phyloP scores from a whole-genome alignment of 2,329 filamentous ascomycete species.

The Fusarium sp. region DNA sequence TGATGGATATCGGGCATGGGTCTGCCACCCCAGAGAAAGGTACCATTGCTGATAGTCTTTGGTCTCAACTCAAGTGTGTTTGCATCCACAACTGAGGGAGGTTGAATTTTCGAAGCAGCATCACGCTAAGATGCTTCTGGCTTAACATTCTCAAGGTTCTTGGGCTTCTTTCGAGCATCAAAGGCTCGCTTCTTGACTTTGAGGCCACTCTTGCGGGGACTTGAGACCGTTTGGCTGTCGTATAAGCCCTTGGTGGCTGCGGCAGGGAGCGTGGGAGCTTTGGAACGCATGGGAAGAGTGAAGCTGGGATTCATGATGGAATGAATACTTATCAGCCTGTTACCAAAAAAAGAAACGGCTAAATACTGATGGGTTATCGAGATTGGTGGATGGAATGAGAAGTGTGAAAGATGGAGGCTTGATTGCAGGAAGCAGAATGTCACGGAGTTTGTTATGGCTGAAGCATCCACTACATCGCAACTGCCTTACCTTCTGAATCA shows the following conservation, averaged over 20 bases:
- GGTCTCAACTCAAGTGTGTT: constrained; percentile 17
- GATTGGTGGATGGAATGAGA: background rate
- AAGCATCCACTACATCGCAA: background rate
- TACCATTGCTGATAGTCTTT: constrained; percentile 24
- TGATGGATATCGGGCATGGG: constrained; percentile 1
- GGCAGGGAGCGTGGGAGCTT: background rate
- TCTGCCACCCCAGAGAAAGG: constrained; percentile 20
- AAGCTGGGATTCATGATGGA: constrained; percentile 36
- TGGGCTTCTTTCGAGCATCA: background rate
- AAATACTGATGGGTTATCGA: constrained; percentile 5
- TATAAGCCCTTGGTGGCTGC: background rate
- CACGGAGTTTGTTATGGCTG: background rate
- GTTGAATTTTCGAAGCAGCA: background rate
- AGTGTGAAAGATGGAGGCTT: background rate
- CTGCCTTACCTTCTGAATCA: background rate
- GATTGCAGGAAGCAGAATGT: background rate
- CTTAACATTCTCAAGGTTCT: constrained; percentile 21
- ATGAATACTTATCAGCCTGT: background rate
- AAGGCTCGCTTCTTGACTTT: constrained; percentile 14
- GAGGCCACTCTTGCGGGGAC: background rate
- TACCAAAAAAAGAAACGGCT: background rate
- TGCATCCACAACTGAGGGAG: constrained; percentile 18
- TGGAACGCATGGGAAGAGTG: constrained; percentile 30
- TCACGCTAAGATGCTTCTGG: constrained; percentile 17
- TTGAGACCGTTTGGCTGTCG: constrained; percentile 9